Percentiles rank a stretch among this genome's conserved stretches.
Evolutionary conservation across 495 filamentous ascomycete genomes (phyloP).

Genomic region (Podospora tetraspora): DNA sequence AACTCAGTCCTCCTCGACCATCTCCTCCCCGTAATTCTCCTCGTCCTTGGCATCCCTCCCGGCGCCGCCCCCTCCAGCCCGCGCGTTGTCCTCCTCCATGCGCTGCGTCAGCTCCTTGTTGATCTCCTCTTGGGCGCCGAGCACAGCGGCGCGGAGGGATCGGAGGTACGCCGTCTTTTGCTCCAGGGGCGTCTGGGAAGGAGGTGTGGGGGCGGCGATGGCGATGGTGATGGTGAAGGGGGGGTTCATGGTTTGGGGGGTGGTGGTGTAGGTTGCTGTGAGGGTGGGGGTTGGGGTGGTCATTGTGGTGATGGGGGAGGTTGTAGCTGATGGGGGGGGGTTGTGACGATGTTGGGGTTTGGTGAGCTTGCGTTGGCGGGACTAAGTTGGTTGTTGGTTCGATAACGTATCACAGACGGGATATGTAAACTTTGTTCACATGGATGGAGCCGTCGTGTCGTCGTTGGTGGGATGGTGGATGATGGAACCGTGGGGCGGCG

Average conservation of each 20-base stretch:
- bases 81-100: constrained; percentile 81
- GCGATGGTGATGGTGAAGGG: constrained; percentile 47
- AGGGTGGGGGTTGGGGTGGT: constrained; percentile 14
- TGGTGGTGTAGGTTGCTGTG: constrained; percentile 8
- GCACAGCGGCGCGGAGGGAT: constrained; percentile 56
- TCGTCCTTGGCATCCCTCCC: constrained; percentile 79
- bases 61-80: constrained; percentile 45
- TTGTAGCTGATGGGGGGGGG: not conserved
- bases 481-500: not conserved
- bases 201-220: constrained; percentile 40
- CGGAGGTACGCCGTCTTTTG: constrained; percentile 63
- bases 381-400: not conserved
- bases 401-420: not conserved
- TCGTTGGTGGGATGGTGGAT: not conserved
- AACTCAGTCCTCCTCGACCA: constrained; percentile 43
- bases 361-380: not conserved
- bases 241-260: not conserved
- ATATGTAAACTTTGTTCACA: not conserved
- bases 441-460: not conserved
- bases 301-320: constrained; percentile 13
- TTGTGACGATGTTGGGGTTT: not conserved
- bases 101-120: constrained; percentile 77
- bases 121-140: constrained; percentile 62
- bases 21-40: constrained; percentile 82
- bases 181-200: constrained; percentile 34